Evolutionary conservation across 257 asterid genomes (phyloP).

Genomic region (Nicotiana knightiana): DNA sequence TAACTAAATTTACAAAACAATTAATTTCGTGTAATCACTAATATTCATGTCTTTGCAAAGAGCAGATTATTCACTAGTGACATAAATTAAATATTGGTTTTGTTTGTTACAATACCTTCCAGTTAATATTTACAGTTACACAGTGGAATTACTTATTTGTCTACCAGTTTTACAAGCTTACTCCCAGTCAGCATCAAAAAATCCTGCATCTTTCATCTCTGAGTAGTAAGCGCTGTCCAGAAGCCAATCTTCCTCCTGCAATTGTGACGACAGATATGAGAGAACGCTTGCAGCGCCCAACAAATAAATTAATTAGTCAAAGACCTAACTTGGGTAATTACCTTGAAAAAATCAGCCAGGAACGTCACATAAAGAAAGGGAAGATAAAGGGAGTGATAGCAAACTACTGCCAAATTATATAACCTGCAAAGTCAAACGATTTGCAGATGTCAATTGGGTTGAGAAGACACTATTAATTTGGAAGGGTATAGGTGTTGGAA

Average conservation of each 20-base stretch:
- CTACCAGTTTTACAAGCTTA: slow-evolving; percentile 23
- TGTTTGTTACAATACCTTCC: not conserved
- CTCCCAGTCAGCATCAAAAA: slow-evolving; percentile 75
- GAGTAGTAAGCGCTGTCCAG: slow-evolving; percentile 79
- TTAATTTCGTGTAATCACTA: no score
- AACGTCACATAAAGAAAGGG: slow-evolving; percentile 60
- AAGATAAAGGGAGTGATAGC: slow-evolving; percentile 73
- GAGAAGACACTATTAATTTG: not conserved
- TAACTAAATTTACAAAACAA: no score
- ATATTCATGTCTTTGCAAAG: no score
- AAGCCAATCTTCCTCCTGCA: slow-evolving; percentile 93
- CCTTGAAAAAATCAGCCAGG: slow-evolving; percentile 83
- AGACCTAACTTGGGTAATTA: slow-evolving; percentile 21
- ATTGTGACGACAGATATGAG: not conserved
- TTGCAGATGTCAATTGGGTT: not conserved
- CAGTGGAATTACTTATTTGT: not conserved
- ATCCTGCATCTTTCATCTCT: slow-evolving; percentile 94
- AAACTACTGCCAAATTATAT: slow-evolving; percentile 44
- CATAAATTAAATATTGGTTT: not conserved
- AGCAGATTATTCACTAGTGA: no score
- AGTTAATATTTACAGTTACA: slow-evolving; percentile 10
- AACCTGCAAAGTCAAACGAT: slow-evolving; percentile 42
- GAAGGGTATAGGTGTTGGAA: not conserved
- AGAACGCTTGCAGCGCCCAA: not conserved
- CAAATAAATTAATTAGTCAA: not conserved